Conservation (phyloP, 148 eudicot genomes). For the Camellia japonica region DNA sequence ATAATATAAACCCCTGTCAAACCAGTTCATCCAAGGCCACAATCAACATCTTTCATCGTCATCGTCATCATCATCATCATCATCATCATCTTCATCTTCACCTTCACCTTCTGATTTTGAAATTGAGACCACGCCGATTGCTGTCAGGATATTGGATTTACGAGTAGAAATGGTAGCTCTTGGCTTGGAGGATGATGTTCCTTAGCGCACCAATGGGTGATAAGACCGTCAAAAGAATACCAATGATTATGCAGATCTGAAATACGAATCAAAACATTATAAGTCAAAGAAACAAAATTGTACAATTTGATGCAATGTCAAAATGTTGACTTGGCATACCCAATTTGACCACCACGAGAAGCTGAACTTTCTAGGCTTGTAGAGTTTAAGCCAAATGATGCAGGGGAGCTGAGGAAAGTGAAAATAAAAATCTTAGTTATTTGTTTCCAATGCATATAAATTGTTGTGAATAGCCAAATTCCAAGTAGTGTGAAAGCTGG, state of each 20-base stretch:
- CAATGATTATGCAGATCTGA: constrained; percentile 34
- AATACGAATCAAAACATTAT: not conserved
- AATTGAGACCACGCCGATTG: too few relatives aligned
- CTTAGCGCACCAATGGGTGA: constrained; percentile 47
- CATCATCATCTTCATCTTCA: too few relatives aligned
- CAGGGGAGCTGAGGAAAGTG: constrained; percentile 40
- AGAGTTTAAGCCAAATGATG: constrained; percentile 40
- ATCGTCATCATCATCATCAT: too few relatives aligned
- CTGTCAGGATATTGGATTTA: not conserved
- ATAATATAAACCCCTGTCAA: too few relatives aligned
- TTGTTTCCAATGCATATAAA: not conserved
- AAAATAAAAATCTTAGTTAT: not conserved
- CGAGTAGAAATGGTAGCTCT: constrained; percentile 34
- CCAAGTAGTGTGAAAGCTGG: too few relatives aligned
- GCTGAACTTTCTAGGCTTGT: constrained; percentile 41
- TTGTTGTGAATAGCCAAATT: too few relatives aligned
- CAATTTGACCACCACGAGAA: constrained; percentile 41
- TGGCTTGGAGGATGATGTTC: constrained; percentile 24
- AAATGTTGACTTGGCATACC: constrained; percentile 28
- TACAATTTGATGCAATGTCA: not conserved
- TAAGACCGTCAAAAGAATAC: constrained; percentile 36
- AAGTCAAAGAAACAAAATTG: not conserved
- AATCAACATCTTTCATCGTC: too few relatives aligned
- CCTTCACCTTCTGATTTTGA: too few relatives aligned
- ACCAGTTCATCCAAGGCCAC: too few relatives aligned